Percentiles rank a stretch among this genome's conserved stretches.
Conservation (phyloP, 2,329 filamentous ascomycete genomes). For the Aspergillus brunneoviolaceus region DNA sequence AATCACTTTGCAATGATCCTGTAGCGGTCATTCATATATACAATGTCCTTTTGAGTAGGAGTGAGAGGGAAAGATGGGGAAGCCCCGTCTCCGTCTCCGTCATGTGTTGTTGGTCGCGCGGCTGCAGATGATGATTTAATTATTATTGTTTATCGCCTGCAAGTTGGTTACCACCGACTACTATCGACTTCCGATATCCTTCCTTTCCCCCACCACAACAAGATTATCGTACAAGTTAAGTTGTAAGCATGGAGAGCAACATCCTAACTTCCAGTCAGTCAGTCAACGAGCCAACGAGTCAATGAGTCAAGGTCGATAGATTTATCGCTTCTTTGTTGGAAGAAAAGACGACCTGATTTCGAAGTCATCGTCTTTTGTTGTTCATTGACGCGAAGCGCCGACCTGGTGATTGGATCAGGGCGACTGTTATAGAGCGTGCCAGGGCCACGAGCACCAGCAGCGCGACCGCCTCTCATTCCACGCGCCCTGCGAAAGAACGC, state of each 20-base stretch:
- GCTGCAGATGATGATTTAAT: background rate
- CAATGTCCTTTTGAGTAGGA: background rate
- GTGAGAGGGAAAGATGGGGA: background rate
- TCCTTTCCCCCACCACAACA: background rate
- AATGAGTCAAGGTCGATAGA: background rate
- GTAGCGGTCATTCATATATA: too few species aligned
- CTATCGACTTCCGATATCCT: background rate
- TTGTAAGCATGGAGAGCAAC: background rate
- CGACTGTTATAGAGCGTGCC: conserved; percentile 10
- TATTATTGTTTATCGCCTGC: conserved; percentile 5
- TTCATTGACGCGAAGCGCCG: conserved; percentile 17
- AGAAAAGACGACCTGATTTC: background rate
- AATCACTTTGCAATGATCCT: too few species aligned
- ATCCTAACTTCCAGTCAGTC: background rate
- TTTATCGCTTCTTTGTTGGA: background rate
- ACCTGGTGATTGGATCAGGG: conserved; percentile 18
- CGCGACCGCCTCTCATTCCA: conserved; percentile 24
- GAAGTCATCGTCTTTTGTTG: background rate
- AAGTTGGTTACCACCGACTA: background rate
- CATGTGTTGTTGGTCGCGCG: conserved; percentile 1
- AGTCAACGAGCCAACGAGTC: background rate
- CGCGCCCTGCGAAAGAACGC: conserved; percentile 20
- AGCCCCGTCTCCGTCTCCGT: background rate
- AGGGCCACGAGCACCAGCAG: conserved; percentile 4
- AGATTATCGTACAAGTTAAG: background rate